Percentiles rank a stretch among this genome's conserved stretches.
These are phyloP conservation scores for Scedosporium dehoogii DNA, from an alignment of 2,329 filamentous ascomycete species.

Conservation along the genomic window DNA sequence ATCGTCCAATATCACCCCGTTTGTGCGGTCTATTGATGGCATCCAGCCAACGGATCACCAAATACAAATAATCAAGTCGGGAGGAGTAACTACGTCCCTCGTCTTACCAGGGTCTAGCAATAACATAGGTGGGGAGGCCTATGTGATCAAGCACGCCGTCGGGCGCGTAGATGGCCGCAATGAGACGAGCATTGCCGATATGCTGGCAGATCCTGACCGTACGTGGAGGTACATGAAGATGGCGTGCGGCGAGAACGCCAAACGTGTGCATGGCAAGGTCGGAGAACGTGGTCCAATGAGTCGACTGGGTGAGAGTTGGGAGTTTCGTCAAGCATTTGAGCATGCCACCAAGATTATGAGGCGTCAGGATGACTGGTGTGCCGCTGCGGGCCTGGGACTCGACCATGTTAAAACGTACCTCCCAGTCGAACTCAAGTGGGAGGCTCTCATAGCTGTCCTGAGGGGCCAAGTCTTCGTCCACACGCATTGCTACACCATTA, in stretches of 20 bases:
- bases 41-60: constrained; percentile 54
- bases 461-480: constrained; percentile 60
- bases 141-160: constrained; percentile 57
- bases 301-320: constrained; percentile 59
- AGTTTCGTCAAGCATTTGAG: constrained; percentile 59
- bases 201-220: constrained; percentile 56
- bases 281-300: constrained; percentile 47
- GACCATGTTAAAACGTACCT: constrained; percentile 47
- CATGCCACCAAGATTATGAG: constrained; percentile 46
- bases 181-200: constrained; percentile 52
- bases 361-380: constrained; percentile 60
- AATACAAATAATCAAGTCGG: constrained; percentile 60
- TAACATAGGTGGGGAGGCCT: constrained; percentile 64
- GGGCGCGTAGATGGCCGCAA: constrained; percentile 47
- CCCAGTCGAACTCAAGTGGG: constrained; percentile 53
- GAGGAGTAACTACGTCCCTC: constrained; percentile 59
- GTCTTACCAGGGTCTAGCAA: constrained; percentile 59
- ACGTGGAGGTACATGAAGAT: constrained; percentile 67
- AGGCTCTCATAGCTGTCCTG: constrained; percentile 50
- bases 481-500: constrained; percentile 61
- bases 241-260: constrained; percentile 64
- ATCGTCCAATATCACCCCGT: constrained; percentile 55
- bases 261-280: constrained; percentile 46
- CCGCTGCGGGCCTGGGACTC: constrained; percentile 39
- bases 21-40: constrained; percentile 56